Conservation (phyloP, 2,329 filamentous ascomycete genomes). For the Botrytis pseudocinerea region DNA sequence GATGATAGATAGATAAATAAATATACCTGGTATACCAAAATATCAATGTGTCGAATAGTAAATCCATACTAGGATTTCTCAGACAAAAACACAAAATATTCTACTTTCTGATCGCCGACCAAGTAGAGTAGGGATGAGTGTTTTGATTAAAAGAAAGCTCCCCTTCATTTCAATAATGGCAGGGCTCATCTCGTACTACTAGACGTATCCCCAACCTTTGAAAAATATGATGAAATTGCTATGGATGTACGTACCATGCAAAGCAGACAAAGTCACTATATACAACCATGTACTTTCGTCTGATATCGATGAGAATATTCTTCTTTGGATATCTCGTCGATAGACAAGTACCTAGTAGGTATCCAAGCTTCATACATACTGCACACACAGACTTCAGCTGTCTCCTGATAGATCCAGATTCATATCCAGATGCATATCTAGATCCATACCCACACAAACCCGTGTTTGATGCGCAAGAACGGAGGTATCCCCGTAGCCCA, state of each 20-base stretch:
- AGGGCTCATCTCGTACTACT: not conserved
- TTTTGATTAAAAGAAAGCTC: not conserved
- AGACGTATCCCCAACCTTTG: not conserved
- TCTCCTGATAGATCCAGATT: not conserved
- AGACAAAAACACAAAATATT: not conserved
- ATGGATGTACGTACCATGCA: not conserved
- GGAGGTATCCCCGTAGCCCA: not conserved
- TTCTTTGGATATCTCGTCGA: not conserved
- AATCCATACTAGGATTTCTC: not conserved
- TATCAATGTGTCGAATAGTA: not conserved
- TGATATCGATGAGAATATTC: not conserved
- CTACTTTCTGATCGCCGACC: not conserved
- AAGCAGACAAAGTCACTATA: not conserved
- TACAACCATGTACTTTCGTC: not conserved
- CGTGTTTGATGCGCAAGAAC: not conserved
- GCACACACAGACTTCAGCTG: conserved; percentile 1
- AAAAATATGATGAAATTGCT: not conserved
- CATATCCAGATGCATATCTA: not conserved
- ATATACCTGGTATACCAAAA: not conserved
- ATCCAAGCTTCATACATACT: not conserved
- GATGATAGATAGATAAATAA: not conserved
- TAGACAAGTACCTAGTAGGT: not conserved
- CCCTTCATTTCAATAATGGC: not conserved
- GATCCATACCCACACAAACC: not conserved
- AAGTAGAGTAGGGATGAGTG: not conserved